Base-by-base conservation (phyloP, 164 flowering plant species). In the Umbilicus rupestris region DNA sequence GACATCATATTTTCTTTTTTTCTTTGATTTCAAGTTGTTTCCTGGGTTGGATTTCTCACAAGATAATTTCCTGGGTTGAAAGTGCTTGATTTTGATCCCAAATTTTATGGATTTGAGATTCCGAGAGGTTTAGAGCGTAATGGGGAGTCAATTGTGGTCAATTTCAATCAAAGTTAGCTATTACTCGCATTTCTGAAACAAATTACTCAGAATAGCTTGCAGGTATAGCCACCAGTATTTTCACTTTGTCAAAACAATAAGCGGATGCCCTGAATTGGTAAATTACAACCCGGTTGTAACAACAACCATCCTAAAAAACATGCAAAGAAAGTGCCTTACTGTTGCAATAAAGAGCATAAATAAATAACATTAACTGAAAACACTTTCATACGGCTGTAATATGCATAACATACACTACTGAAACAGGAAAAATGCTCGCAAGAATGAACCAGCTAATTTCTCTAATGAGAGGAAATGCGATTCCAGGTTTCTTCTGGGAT, bases 401-500 rank as follows among this genome's bases (percentile, higher is more conserved):
- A 52, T 7, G 58, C 24, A 30, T 52, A 24, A 24, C n/a, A 55
- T 55, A 55, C 5, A 24, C 19, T 26, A 41, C 28, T 29, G 19
- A 19, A 26, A 15, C 19, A 26, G 16, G 19, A 28, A 5, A 26
- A 55, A 26, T 55, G 33, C 60, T 28, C 12, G 60, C 60, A 14
- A 14, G 17, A 3, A 28, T 26, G 16, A 55, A 28, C 60, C 60
- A 28, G 19, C 60, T 55, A 55, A 3, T 26, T 55, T 55, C 33
- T 26, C n/a, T 28, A 28, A 26, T 55, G 33, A 28, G 60, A 55
- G 28, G 60, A 55, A 55, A 55, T 28, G 7, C 60, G 19, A 55
- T 16, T 29, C 60, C 60, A 55, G 7, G 33, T 55, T 55, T 55
- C 31, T 55, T 55, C 60, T 17, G 66, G 73, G 39, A 68, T 11